A percentile compares a stretch with the other conserved stretches of the same genome.
These are phyloP conservation scores for Tricholoma flavovirens DNA, from an alignment of 768 basidiomycete genomes.

Conservation along the genomic window DNA sequence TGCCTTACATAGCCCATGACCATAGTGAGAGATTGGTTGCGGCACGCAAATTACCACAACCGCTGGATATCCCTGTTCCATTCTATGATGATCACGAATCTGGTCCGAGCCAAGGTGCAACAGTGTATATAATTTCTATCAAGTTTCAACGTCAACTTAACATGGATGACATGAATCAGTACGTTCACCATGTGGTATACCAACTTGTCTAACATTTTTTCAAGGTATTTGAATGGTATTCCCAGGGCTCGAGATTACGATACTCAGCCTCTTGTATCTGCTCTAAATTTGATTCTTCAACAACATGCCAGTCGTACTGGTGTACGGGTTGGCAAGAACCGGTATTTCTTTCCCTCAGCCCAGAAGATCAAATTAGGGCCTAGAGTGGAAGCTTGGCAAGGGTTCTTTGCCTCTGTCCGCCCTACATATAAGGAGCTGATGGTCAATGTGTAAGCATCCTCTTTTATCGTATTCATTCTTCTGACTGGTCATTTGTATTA, in stretches of 20 bases:
- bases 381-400: slow-evolving; percentile 35
- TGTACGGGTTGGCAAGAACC: slow-evolving; percentile 48
- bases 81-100: slow-evolving; percentile 38
- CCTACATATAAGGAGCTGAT: slow-evolving; percentile 43
- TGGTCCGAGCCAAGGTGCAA: slow-evolving; percentile 30
- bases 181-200: slow-evolving; percentile 5
- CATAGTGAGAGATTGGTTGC: slow-evolving; percentile 41
- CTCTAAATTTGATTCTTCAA: slow-evolving; percentile 53
- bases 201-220: slow-evolving; percentile 1
- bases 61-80: slow-evolving; percentile 33
- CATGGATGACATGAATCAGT: slow-evolving; percentile 28
- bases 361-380: slow-evolving; percentile 24
- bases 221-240: slow-evolving; percentile 48
- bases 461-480: not conserved
- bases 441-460: slow-evolving; percentile 43
- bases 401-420: slow-evolving; percentile 47
- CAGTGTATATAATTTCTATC: slow-evolving; percentile 38
- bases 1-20: slow-evolving; percentile 49
- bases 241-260: slow-evolving; percentile 41
- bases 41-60: slow-evolving; percentile 38
- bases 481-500: slow-evolving; percentile 9
- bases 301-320: slow-evolving; percentile 41
- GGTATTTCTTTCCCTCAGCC: slow-evolving; percentile 48
- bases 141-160: slow-evolving; percentile 36
- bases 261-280: slow-evolving; percentile 44